Percentiles rank a stretch among this genome's conserved stretches.
These are phyloP conservation scores for Royoungia palumana DNA, from an alignment of 768 basidiomycete genomes.

Conservation along the genomic window DNA sequence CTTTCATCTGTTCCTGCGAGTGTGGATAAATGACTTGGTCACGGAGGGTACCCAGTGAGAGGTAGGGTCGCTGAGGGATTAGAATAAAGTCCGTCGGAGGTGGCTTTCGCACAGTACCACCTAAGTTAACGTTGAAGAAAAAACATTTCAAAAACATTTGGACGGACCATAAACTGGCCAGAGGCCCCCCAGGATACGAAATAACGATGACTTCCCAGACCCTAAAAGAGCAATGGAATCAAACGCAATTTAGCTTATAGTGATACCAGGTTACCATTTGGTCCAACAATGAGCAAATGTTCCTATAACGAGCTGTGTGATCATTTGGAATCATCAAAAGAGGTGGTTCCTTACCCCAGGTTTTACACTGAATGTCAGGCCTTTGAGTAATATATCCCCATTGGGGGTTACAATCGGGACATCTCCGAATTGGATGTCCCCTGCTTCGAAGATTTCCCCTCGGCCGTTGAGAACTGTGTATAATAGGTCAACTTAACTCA, in stretches of 20 bases:
- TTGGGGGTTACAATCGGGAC: slow-evolving; percentile 97
- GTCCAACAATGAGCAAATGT: slow-evolving; percentile 90
- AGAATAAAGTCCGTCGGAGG: slow-evolving; percentile 85
- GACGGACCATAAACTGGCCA: slow-evolving; percentile 70
- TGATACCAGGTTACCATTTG: slow-evolving; percentile 62
- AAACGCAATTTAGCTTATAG: not conserved
- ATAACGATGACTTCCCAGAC: slow-evolving; percentile 87
- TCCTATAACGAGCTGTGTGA: slow-evolving; percentile 45
- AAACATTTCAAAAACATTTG: not conserved
- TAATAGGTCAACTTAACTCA: slow-evolving; percentile 1
- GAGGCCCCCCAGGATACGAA: slow-evolving; percentile 95
- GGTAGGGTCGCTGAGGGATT: slow-evolving; percentile 94
- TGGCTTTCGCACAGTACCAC: slow-evolving; percentile 86
- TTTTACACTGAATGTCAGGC: slow-evolving; percentile 84
- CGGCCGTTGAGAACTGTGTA: slow-evolving; percentile 70
- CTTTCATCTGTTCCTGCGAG: slow-evolving; percentile 73
- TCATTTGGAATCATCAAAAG: not conserved
- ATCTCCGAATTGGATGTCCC: slow-evolving; percentile 87
- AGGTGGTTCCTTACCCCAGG: slow-evolving; percentile 55
- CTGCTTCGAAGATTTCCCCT: slow-evolving; percentile 77
- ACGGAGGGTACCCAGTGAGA: slow-evolving; percentile 88
- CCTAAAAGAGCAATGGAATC: slow-evolving; percentile 37
- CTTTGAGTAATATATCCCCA: slow-evolving; percentile 84
- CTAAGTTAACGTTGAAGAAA: slow-evolving; percentile 21
- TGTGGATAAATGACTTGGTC: slow-evolving; percentile 98